Percentiles rank a stretch among this genome's conserved stretches.
These are phyloP conservation scores for Lachnellula subtilissima DNA, from an alignment of 2,329 filamentous ascomycete genomes.

Conservation along the genomic window DNA sequence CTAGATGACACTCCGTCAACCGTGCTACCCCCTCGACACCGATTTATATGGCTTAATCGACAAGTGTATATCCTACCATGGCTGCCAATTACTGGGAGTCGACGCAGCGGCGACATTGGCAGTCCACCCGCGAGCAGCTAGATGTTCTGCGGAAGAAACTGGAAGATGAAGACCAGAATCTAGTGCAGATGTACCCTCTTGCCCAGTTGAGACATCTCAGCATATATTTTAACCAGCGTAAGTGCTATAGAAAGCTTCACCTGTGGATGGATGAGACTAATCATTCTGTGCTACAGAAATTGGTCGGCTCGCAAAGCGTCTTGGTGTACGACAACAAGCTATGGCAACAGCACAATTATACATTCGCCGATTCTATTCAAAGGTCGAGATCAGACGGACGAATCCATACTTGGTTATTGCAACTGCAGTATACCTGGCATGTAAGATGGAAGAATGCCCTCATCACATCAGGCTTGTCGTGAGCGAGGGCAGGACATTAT, in stretches of 20 bases:
- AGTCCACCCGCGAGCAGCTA: slow-evolving; percentile 79
- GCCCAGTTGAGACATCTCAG: slow-evolving; percentile 77
- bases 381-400: slow-evolving; percentile 84
- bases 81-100: slow-evolving; percentile 88
- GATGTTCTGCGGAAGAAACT: slow-evolving; percentile 69
- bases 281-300: slow-evolving; percentile 54
- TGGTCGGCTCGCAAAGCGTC: slow-evolving; percentile 74
- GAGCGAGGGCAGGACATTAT: slow-evolving; percentile 77
- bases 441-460: slow-evolving; percentile 96
- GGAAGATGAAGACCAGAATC: slow-evolving; percentile 67
- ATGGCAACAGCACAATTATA: slow-evolving; percentile 94
- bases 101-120: slow-evolving; percentile 85
- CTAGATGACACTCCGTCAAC: too few relatives aligned
- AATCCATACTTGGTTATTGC: slow-evolving; percentile 90
- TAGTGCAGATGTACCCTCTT: slow-evolving; percentile 75
- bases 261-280: not conserved
- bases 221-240: slow-evolving; percentile 90
- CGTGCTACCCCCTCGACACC: too few relatives aligned
- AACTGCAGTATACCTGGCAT: slow-evolving; percentile 92
- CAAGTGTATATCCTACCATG: slow-evolving; percentile 15
- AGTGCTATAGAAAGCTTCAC: slow-evolving; percentile 30
- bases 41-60: not conserved
- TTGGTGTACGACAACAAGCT: slow-evolving; percentile 83
- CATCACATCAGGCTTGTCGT: slow-evolving; percentile 93
- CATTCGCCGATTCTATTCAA: slow-evolving; percentile 87